phyloP scores from a whole-genome alignment of 495 filamentous ascomycete species.

The Penicilliopsis zonata region DNA sequence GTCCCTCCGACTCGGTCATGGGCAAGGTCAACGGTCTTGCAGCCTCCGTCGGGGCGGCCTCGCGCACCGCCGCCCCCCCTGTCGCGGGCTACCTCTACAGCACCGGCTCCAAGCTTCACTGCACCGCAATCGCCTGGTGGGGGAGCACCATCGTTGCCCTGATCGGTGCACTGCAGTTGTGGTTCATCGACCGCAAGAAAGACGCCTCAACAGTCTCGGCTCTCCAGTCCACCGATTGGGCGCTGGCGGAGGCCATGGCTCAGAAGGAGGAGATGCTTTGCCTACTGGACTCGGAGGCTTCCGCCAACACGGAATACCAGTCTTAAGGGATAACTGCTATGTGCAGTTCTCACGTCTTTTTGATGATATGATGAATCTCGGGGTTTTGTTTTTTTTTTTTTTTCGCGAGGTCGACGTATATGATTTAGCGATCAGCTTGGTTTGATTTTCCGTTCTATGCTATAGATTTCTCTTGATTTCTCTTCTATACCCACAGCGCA shows the following conservation, averaged over 20 bases:
- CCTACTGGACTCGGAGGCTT: no score
- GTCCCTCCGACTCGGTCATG: conserved; percentile 50
- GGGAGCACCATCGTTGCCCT: conserved; percentile 58
- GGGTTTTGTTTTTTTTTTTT: no score
- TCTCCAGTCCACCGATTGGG: conserved; percentile 8
- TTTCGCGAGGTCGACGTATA: no score
- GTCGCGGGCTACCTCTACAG: conserved; percentile 67
- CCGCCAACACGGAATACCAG: no score
- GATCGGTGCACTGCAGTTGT: conserved; percentile 56
- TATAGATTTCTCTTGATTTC: no score
- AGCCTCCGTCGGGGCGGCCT: conserved; percentile 65
- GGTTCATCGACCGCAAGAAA: conserved; percentile 45
- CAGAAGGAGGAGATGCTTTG: conserved; percentile 20
- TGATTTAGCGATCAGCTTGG: no score
- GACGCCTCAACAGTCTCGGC: conserved; percentile 21
- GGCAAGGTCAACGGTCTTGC: conserved; percentile 76
- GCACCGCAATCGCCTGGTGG: conserved; percentile 72
- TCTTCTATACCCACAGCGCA: no score
- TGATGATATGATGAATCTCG: no score
- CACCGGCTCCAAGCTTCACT: conserved; percentile 49
- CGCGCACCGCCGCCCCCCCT: conserved; percentile 64
- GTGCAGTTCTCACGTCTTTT: no score
- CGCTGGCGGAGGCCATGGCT: conserved; percentile 10
- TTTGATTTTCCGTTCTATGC: no score
- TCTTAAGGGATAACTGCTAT: no score